Evolutionary conservation across 164 flowering plant genomes (phyloP), one percentile per base, ranked within the genome.

Genomic region (Pachysandra terminalis): DNA sequence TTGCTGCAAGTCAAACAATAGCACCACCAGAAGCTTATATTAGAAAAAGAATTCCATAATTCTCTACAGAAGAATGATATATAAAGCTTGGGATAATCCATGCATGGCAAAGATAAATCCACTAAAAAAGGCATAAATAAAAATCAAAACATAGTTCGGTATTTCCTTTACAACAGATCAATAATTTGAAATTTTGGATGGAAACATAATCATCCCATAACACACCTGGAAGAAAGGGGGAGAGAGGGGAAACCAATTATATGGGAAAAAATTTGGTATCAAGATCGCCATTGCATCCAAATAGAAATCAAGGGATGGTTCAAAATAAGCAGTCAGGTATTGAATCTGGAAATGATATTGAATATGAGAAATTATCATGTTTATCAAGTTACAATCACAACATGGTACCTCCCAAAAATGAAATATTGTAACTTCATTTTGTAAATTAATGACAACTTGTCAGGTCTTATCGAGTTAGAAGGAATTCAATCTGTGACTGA

Each of bases 1-100:
- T 92, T 67, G 96, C 99, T 96, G 96, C 93, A 85, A 68, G 49
- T 13, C 57, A 75, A 71, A 69, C 40, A 77, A 21, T 66, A 26
- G 63, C 17, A 28, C 27, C 45, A 72, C 74, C 48, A 76, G 74
- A 55, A 64, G 48, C 59, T 48, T 63, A 15, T 26, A 35, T 26
- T 22, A 52, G 57, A 17, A n/a, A n/a, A n/a, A n/a, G n/a, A n/a
- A n/a, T n/a, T n/a, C n/a, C n/a, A n/a, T n/a, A n/a, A n/a, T n/a
- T n/a, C n/a, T n/a, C n/a, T 59, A 67, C 28, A 19, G 27, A 59
- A 48, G 32, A 21, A 55, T 2, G 2, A 45, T 1, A 10, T 15
- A 45, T 45, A 12, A 12, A 45, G 6, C 10, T 10, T 45, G n/a
- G n/a, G 51, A 45, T 45, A 2, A 10, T 45, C 51, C 10, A 45